Base-by-base conservation (phyloP, 441 rosid genomes). In the Adansonia rubrostipa region DNA sequence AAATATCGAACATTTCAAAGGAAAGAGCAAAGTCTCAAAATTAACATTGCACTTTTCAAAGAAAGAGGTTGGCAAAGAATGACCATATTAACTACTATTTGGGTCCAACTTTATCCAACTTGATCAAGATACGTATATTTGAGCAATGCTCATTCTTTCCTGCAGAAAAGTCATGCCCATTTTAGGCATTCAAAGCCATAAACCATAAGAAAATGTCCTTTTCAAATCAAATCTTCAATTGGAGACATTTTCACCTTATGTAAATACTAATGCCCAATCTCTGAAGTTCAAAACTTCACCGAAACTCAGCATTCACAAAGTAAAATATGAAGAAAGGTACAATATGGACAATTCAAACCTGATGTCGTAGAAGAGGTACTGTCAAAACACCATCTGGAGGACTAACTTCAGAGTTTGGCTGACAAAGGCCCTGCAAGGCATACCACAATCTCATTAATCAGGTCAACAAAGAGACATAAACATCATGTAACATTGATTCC, bases 281-380 rank as follows among this genome's bases (percentile, higher is more conserved):
- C 28, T 13, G 5, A 19, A 44, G 36, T 68, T 44, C 36, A 45
- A 19, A 45, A 44, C 72, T 68, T 68, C 54, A 45, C 8, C 47
- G 60, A 70, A 70, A 19, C 58, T 24, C 74, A 70, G 28, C 17
- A 7, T 70, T 70, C 60, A 48, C 60, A 50, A 9, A 56, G 64
- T 17, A 13, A 56, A 72, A 56, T 36, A 72, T 3, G 8, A 40
- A 56, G 50, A 57, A 10, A 71, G 3, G 14, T 17, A 72, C 15
- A 3, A 17, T 8, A 73, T 67, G 56, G 63, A 79, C 62, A 63
- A 72, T 74, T 53, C 79, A 79, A 82, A 96, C 99, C 99, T 96
- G 99, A 89, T 96, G 99, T 84, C 92, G 89, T 85, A 96, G 68
- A 73, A 96, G 98, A 78, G 97, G 89, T 75, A 96, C 97, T 71